Evolutionary conservation across 1,284 basidiomycete species (phyloP).

Genomic region (Trichosporon ovoides): DNA sequence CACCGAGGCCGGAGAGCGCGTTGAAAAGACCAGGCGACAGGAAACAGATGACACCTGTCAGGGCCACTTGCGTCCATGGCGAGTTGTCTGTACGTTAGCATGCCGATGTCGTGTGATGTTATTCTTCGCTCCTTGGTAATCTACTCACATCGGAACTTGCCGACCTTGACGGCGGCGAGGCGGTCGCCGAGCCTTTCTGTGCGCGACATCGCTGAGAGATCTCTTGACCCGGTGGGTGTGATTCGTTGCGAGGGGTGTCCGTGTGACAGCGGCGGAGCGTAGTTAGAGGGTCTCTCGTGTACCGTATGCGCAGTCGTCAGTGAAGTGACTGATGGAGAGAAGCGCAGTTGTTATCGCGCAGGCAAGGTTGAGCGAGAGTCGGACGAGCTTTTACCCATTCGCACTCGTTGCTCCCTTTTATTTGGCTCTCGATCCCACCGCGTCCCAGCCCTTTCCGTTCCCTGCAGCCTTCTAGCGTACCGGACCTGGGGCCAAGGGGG

Average conservation of each 20-base stretch:
- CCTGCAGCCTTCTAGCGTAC: neutral
- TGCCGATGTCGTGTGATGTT: too few species aligned
- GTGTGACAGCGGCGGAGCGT: too few species aligned
- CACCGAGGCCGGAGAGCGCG: conserved; percentile 53
- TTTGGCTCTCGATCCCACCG: neutral
- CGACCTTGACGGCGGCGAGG: neutral
- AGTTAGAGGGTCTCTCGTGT: too few species aligned
- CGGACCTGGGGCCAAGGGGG: neutral
- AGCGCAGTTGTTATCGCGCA: too few species aligned
- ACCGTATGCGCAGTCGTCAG: too few species aligned
- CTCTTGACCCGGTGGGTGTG: neutral
- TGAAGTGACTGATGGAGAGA: too few species aligned
- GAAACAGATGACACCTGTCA: conserved; percentile 52
- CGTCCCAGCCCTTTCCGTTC: too few species aligned
- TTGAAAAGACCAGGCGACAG: conserved; percentile 55
- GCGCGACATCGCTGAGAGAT: neutral
- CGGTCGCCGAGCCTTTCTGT: neutral
- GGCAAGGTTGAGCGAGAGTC: too few species aligned
- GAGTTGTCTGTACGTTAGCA: conserved; percentile 33
- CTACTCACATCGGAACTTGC: conserved; percentile 2
- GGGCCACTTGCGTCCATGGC: conserved; percentile 51
- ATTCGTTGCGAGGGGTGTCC: too few species aligned
- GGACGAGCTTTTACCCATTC: too few species aligned
- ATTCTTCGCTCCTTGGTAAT: neutral
- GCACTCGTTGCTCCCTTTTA: neutral